phyloP scores from a whole-genome alignment of 495 filamentous ascomycete genomes.

The Arthonia radiata region DNA sequence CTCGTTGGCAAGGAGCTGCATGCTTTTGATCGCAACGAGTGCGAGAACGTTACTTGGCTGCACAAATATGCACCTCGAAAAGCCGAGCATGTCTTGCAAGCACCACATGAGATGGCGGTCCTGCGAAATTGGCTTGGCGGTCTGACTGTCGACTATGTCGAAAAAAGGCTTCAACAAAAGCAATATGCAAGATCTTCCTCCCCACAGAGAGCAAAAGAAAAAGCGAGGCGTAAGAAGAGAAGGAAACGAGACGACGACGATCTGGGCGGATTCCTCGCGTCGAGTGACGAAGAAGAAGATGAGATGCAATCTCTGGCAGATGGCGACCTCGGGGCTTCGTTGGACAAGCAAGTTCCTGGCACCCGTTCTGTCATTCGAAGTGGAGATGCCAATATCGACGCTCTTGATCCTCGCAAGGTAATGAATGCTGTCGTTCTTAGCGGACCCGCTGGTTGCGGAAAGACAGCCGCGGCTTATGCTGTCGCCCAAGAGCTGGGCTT shows the following conservation, averaged over 20 bases:
- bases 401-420: slow-evolving; percentile 17
- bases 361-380: neutral
- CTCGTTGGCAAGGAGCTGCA: slow-evolving; percentile 4
- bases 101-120: slow-evolving; percentile 40
- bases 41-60: slow-evolving; percentile 48
- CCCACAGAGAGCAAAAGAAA: slow-evolving; percentile 16
- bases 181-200: slow-evolving; percentile 10
- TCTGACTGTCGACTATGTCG: slow-evolving; percentile 48
- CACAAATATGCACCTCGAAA: slow-evolving; percentile 65
- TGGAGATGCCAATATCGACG: slow-evolving; percentile 20
- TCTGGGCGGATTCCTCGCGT: slow-evolving; percentile 66
- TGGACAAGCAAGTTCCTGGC: slow-evolving; percentile 8
- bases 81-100: slow-evolving; percentile 52
- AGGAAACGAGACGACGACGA: slow-evolving; percentile 41
- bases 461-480: slow-evolving; percentile 79
- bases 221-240: slow-evolving; percentile 34
- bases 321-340: slow-evolving; percentile 23
- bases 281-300: slow-evolving; percentile 54
- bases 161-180: slow-evolving; percentile 14
- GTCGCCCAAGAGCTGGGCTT: slow-evolving; percentile 89
- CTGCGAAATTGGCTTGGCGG: slow-evolving; percentile 66
- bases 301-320: slow-evolving; percentile 54
- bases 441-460: slow-evolving; percentile 75
- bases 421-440: slow-evolving; percentile 55
- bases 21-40: slow-evolving; percentile 57